A percentile compares a stretch with the other conserved stretches of the same genome.
phyloP scores from a whole-genome alignment of 2,329 filamentous ascomycete species.

The Amesomyces nigricolor region DNA sequence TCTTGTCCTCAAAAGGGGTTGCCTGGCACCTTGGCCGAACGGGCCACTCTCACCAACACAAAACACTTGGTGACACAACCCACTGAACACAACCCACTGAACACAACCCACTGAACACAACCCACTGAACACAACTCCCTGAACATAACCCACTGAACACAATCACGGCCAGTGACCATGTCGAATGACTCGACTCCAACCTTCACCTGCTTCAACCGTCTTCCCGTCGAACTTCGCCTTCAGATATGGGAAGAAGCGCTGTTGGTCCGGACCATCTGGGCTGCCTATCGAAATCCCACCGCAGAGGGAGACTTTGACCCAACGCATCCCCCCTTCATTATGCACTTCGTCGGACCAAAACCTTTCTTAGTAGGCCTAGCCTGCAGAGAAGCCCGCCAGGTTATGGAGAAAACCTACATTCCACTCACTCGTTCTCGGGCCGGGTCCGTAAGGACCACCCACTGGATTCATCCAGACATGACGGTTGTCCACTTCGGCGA shows the following conservation, averaged over 20 bases:
- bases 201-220: not conserved
- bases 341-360: not conserved
- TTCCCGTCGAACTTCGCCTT: not conserved
- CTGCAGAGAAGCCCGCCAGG: not conserved
- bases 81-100: not conserved
- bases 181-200: not conserved
- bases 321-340: not conserved
- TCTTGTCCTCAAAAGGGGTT: too few species aligned
- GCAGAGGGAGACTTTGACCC: not conserved
- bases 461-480: not conserved
- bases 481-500: conserved; percentile 2
- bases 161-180: not conserved
- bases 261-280: not conserved
- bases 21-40: too few species aligned
- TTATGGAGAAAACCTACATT: not conserved
- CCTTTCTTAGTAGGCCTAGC: not conserved
- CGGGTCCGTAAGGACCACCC: not conserved
- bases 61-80: too few species aligned
- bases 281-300: not conserved
- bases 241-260: conserved; percentile 1
- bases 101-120: not conserved
- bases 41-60: too few species aligned
- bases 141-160: not conserved
- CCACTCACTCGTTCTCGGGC: not conserved
- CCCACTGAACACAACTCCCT: not conserved